A percentile compares a stretch with the other conserved stretches of the same genome.
These are phyloP conservation scores for Eutrema salsugineum DNA, from an alignment of 441 rosid species.

Conservation along the genomic window DNA sequence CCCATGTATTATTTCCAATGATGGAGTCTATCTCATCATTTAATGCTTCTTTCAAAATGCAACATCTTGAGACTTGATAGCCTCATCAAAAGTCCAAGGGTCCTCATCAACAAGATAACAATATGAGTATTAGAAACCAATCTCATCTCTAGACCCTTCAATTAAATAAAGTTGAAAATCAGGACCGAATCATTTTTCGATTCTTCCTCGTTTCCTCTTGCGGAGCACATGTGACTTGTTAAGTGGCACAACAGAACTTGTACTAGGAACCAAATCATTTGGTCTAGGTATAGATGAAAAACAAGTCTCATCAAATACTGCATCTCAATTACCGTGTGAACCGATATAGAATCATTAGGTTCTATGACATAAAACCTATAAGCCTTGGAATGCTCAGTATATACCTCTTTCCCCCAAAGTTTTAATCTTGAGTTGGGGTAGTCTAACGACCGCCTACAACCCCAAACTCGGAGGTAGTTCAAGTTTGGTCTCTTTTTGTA, in stretches of 20 bases:
- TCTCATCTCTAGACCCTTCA: background rate
- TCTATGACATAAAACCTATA: background rate
- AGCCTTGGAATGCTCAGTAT: constrained; percentile 1
- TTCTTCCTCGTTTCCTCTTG: background rate
- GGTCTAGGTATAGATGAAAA: background rate
- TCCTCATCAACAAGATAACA: background rate
- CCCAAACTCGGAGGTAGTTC: no score
- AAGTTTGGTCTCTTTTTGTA: no score
- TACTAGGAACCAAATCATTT: background rate
- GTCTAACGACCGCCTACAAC: no score
- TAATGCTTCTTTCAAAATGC: no score
- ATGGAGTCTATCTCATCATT: no score
- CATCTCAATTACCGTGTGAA: background rate
- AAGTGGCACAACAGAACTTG: background rate
- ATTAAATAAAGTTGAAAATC: background rate
- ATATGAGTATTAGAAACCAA: background rate
- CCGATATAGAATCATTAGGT: background rate
- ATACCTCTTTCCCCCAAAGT: no score
- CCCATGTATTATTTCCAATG: no score
- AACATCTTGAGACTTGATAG: no score
- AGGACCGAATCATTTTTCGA: background rate
- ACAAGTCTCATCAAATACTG: background rate
- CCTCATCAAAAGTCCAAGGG: no score
- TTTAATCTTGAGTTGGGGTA: no score
- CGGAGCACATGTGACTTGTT: background rate